Percentiles rank a stretch among this genome's conserved stretches.
Conservation (phyloP, 495 filamentous ascomycete genomes). For the Penicillium simplicissimum region DNA sequence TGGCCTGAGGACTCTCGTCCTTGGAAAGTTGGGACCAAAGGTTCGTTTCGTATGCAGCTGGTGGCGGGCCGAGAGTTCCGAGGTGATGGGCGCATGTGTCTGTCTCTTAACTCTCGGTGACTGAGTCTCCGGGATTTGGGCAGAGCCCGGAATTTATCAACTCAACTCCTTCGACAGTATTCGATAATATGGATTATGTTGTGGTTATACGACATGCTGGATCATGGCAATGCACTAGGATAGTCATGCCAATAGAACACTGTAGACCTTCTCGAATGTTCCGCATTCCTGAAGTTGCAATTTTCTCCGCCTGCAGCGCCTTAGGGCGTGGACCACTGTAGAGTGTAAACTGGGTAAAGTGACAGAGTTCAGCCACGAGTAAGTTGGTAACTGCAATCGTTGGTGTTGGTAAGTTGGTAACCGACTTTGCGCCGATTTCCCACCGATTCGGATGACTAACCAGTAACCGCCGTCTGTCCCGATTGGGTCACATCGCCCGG, state of each 20-base stretch:
- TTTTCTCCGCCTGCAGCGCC: not conserved
- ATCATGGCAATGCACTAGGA: not conserved
- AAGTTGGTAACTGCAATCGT: no score
- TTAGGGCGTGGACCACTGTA: no score
- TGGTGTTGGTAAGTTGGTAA: not conserved
- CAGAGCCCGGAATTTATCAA: no score
- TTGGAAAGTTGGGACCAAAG: no score
- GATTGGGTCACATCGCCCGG: constrained; percentile 8
- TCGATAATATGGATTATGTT: not conserved
- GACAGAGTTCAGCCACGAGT: constrained; percentile 2
- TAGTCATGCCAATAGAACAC: not conserved
- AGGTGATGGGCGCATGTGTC: constrained; percentile 4
- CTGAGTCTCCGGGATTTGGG: not conserved
- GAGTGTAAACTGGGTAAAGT: no score
- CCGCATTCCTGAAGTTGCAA: not conserved
- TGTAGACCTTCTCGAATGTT: not conserved
- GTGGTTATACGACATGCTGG: not conserved
- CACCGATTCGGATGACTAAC: not conserved
- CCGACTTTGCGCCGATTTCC: not conserved
- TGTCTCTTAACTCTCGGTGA: not conserved
- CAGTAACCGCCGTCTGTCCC: not conserved
- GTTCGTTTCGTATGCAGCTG: no score
- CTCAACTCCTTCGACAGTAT: no score
- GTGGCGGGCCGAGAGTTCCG: constrained; percentile 8
- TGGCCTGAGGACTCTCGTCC: not conserved